Conservation (phyloP, 2,329 filamentous ascomycete genomes). For the Clarireedia monteithiana region DNA sequence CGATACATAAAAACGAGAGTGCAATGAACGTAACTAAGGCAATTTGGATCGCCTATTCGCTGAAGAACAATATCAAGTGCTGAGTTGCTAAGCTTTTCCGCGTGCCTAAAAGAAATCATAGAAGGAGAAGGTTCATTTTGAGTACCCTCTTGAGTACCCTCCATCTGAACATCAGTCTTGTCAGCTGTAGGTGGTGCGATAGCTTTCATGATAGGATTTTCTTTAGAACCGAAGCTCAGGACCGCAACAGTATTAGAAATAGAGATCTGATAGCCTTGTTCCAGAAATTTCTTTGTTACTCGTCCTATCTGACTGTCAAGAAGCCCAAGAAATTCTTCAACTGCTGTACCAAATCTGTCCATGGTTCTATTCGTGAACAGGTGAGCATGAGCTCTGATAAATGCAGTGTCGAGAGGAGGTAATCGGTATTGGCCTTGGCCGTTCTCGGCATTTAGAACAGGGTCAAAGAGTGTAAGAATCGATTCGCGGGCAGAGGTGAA, state of each 20-base stretch:
- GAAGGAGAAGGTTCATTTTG: not conserved
- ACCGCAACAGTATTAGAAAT: conserved; percentile 36
- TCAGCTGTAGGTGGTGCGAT: conserved; percentile 9
- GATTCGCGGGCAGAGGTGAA: conserved; percentile 63
- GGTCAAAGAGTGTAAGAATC: conserved; percentile 62
- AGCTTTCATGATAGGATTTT: conserved; percentile 23
- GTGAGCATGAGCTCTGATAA: conserved; percentile 56
- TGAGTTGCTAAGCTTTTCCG: conserved; percentile 11
- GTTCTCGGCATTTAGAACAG: conserved; percentile 37
- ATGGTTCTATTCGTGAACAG: conserved; percentile 47
- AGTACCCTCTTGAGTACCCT: not conserved
- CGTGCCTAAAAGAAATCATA: conserved; percentile 12
- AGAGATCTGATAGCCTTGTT: conserved; percentile 47
- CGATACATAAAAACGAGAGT: conserved; percentile 18
- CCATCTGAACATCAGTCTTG: conserved; percentile 12
- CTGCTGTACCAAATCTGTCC: conserved; percentile 39
- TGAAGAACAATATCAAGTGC: conserved; percentile 14
- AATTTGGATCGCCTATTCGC: conserved; percentile 19
- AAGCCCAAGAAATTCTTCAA: conserved; percentile 41
- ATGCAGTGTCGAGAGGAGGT: conserved; percentile 46
- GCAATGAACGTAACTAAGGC: conserved; percentile 18
- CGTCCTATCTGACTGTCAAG: conserved; percentile 51
- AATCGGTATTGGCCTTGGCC: conserved; percentile 32
- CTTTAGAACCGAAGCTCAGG: conserved; percentile 24
- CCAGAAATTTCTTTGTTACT: conserved; percentile 37